Evolutionary conservation across 2,329 filamentous ascomycete species (phyloP).

Genomic region (Clarireedia hainanense): DNA sequence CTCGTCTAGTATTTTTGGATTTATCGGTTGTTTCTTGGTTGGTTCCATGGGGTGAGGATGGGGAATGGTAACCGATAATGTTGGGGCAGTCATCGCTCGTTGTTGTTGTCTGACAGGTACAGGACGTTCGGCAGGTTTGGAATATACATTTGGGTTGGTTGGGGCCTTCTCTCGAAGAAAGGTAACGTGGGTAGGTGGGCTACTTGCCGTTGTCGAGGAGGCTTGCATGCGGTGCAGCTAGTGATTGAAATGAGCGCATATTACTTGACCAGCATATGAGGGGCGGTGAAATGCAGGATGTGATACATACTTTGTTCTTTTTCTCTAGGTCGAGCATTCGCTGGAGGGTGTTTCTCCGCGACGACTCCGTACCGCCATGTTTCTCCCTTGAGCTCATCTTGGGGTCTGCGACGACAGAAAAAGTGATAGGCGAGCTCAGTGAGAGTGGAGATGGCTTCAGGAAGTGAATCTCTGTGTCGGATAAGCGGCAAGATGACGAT

Average conservation of each 20-base stretch:
- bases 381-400: conserved; percentile 14
- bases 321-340: conserved; percentile 54
- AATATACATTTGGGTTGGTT: conserved; percentile 9
- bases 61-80: conserved; percentile 16
- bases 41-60: not conserved
- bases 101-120: conserved; percentile 7
- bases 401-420: not conserved
- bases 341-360: conserved; percentile 34
- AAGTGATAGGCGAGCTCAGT: conserved; percentile 3
- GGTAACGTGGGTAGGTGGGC: not conserved
- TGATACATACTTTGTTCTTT: conserved; percentile 45
- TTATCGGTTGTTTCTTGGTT: not conserved
- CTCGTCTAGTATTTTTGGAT: not conserved
- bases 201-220: conserved; percentile 1
- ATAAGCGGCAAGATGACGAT: too few species aligned
- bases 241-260: conserved; percentile 26
- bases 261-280: conserved; percentile 8
- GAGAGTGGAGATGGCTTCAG: not conserved
- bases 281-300: not conserved
- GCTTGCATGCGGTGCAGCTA: conserved; percentile 34
- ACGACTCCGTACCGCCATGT: conserved; percentile 9
- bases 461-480: too few species aligned
- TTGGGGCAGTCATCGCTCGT: conserved; percentile 21
- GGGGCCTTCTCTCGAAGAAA: conserved; percentile 4
- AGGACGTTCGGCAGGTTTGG: conserved; percentile 2